These are phyloP conservation scores for Pleurotus tuber-regium DNA, from an alignment of 768 basidiomycete species.

Conservation along the genomic window DNA sequence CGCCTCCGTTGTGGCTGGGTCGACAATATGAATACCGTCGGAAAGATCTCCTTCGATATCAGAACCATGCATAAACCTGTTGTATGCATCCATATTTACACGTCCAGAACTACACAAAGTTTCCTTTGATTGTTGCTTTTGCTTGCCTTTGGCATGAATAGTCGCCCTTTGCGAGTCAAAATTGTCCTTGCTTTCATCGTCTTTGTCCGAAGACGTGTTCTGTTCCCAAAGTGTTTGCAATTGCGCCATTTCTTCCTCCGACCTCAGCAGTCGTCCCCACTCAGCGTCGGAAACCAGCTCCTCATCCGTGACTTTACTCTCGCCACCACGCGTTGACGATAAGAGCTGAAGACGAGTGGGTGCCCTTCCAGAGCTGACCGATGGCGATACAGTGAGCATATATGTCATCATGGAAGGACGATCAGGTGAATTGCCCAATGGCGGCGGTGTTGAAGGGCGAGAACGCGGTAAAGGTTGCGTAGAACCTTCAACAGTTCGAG, in stretches of 20 bases:
- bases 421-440: slow-evolving; percentile 11
- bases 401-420: slow-evolving; percentile 44
- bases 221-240: slow-evolving; percentile 27
- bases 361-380: slow-evolving; percentile 22
- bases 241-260: slow-evolving; percentile 46
- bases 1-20: slow-evolving; percentile 14
- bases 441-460: background rate
- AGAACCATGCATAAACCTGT: slow-evolving; percentile 42
- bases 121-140: slow-evolving; percentile 24
- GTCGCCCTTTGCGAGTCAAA: background rate
- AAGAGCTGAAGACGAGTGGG: slow-evolving; percentile 73
- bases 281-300: slow-evolving; percentile 73
- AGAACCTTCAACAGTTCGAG: too few species aligned
- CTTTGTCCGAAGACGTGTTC: slow-evolving; percentile 29
- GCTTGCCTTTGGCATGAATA: slow-evolving; percentile 15
- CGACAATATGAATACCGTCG: slow-evolving; percentile 19
- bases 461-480: too few species aligned
- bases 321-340: slow-evolving; percentile 54
- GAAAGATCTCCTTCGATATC: slow-evolving; percentile 25
- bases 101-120: slow-evolving; percentile 16
- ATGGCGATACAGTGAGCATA: slow-evolving; percentile 45
- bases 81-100: slow-evolving; percentile 57
- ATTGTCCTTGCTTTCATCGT: slow-evolving; percentile 14
- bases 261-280: slow-evolving; percentile 57
- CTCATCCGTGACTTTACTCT: slow-evolving; percentile 55